These are phyloP conservation scores for Lichtheimia corymbifera DNA, from an alignment of 371 early-diverging fungal species.

Conservation along the genomic window DNA sequence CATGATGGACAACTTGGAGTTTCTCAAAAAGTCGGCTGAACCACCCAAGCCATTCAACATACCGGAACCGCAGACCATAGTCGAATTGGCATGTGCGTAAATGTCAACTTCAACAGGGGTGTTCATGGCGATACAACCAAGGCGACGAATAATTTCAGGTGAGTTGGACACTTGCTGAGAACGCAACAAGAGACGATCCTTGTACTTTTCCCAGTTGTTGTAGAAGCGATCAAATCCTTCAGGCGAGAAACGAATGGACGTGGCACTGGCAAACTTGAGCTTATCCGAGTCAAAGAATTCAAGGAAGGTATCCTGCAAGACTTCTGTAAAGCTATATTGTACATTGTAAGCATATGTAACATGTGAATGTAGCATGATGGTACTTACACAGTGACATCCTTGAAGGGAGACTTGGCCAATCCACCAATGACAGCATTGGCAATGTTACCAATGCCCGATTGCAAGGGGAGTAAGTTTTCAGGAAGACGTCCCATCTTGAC, in stretches of 20 bases:
- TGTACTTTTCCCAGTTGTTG: slow-evolving; percentile 50
- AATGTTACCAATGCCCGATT: slow-evolving; percentile 61
- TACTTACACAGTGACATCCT: slow-evolving; percentile 55
- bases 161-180: slow-evolving; percentile 58
- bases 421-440: slow-evolving; percentile 60
- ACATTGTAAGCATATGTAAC: not conserved
- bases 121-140: slow-evolving; percentile 61
- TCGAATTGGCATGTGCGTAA: slow-evolving; percentile 57
- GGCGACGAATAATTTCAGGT: slow-evolving; percentile 55
- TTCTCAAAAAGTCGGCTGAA: slow-evolving; percentile 53
- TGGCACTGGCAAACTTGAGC: slow-evolving; percentile 56
- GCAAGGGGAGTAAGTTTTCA: slow-evolving; percentile 46
- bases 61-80: slow-evolving; percentile 53
- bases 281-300: slow-evolving; percentile 57
- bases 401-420: slow-evolving; percentile 47
- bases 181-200: slow-evolving; percentile 49
- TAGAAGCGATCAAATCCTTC: slow-evolving; percentile 55
- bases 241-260: slow-evolving; percentile 57
- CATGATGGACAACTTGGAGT: slow-evolving; percentile 53
- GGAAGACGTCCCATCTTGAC: slow-evolving; percentile 55
- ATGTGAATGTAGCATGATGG: not conserved
- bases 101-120: slow-evolving; percentile 61
- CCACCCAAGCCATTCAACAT: slow-evolving; percentile 61
- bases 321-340: slow-evolving; percentile 44
- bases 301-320: slow-evolving; percentile 54